phyloP scores from a whole-genome alignment of 1,139 yeast species.

The Candida sp. region DNA sequence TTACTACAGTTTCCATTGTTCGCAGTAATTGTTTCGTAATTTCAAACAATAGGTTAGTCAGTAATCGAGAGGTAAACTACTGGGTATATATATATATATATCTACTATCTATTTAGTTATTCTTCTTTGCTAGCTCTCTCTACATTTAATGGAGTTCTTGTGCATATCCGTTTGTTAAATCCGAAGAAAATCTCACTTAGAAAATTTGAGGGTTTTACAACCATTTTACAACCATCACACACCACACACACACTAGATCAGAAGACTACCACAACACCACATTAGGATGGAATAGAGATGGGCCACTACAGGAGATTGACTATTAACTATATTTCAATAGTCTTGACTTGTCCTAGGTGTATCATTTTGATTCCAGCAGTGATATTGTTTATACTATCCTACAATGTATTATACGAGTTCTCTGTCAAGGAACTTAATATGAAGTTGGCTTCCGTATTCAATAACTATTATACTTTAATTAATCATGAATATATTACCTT shows the following conservation, averaged over 20 bases:
- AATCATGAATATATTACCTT: neutral
- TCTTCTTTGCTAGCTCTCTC: neutral
- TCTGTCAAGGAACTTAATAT: constrained; percentile 14
- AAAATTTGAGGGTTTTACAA: neutral
- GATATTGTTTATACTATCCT: constrained; percentile 48
- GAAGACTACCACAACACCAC: no score
- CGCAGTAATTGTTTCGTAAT: neutral
- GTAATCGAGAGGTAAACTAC: no score
- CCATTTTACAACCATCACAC: neutral
- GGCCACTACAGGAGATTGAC: neutral
- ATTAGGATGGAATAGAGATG: neutral
- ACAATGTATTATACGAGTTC: constrained; percentile 24
- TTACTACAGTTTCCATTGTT: neutral
- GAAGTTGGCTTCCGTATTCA: constrained; percentile 4
- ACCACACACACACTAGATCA: no score
- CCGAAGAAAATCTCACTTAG: no score
- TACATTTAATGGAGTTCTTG: no score
- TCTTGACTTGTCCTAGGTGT: constrained; percentile 26
- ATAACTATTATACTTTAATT: constrained; percentile 1
- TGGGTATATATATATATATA: no score
- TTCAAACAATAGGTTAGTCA: neutral
- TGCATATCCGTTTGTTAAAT: no score
- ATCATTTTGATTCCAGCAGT: constrained; percentile 52
- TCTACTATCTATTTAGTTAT: no score
- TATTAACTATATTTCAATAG: neutral